These are phyloP conservation scores for Lunasporangiospora selenospora DNA, from an alignment of 192 early-diverging fungal genomes.

Conservation along the genomic window DNA sequence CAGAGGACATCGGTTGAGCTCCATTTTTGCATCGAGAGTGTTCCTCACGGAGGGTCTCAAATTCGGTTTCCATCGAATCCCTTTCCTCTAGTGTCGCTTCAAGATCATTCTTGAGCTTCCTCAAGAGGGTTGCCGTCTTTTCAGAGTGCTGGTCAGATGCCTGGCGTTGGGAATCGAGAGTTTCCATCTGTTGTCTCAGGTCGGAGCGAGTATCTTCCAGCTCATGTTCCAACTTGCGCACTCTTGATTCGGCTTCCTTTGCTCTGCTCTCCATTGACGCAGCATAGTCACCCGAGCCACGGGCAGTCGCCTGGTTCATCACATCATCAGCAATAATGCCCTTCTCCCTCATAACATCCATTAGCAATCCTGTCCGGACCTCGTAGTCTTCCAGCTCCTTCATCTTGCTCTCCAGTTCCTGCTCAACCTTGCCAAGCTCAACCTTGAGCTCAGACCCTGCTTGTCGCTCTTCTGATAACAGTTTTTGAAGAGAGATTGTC, in stretches of 20 bases:
- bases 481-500: conserved; percentile 43
- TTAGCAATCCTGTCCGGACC: conserved; percentile 58
- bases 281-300: conserved; percentile 25
- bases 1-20: not conserved
- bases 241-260: conserved; percentile 18
- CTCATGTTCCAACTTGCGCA: conserved; percentile 18
- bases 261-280: conserved; percentile 23
- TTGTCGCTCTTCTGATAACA: conserved; percentile 51
- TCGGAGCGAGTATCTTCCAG: conserved; percentile 25
- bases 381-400: conserved; percentile 59
- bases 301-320: conserved; percentile 24
- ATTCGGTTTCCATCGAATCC: conserved; percentile 4
- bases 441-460: conserved; percentile 1
- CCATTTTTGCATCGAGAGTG: conserved; percentile 20
- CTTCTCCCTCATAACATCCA: conserved; percentile 55
- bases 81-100: conserved; percentile 25
- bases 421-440: conserved; percentile 50
- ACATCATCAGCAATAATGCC: conserved; percentile 52
- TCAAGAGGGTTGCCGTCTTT: conserved; percentile 17
- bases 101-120: conserved; percentile 42
- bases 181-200: conserved; percentile 21
- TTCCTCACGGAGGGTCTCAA: conserved; percentile 6
- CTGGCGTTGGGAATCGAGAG: conserved; percentile 29
- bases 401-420: conserved; percentile 41
- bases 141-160: conserved; percentile 38